Evolutionary conservation across 2,329 filamentous ascomycete genomes (phyloP), one percentile per base, ranked within the genome.

Genomic region (Talaromyces funiculosus): DNA sequence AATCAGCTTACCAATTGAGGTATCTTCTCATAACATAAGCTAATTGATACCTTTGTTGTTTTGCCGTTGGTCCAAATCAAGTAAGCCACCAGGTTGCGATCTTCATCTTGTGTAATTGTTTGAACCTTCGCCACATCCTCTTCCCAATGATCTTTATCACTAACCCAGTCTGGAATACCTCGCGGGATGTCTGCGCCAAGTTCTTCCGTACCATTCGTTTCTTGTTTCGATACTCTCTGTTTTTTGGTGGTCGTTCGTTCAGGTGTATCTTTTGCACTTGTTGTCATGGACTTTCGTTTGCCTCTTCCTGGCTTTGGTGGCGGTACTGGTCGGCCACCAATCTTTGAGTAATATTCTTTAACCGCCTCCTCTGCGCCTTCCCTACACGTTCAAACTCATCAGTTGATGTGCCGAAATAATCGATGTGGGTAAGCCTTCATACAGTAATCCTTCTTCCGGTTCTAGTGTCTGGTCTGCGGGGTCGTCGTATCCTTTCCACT

Each of bases 401-500:
- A 71, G 67, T 45, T n/a, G 35, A 7, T 16, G 20, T 64, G 61
- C 40, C 33, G 16, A 10, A 9, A 20, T 38, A 8, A 4, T 26
- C 16, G 26, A 22, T 49, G 16, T 18, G 49, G 42, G 16, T 20
- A n/a, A 14, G 26, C 61, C 51, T 33, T 29, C 75, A 60, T 72
- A 78, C 72, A 77, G 53, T 4, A 79, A 66, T 51, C 78, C 76
- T 6, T 75, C 72, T 65, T 81, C 78, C 1, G 77, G 77, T 61
- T 81, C 79, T 66, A 73, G 67, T 2, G 79, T 81, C 57, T 73
- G 70, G 51, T 81, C 78, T n/a, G 67, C 64, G 2, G 72, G 70
- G 5, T 76, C 67, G 1, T 76, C 71, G 57, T 79, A 81, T 4
- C 76, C 78, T 63, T 76, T 75, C 79, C 79, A 81, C 65, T 80